Conservation (phyloP, 2,329 filamentous ascomycete genomes). For the Colletotrichum plurivorum region DNA sequence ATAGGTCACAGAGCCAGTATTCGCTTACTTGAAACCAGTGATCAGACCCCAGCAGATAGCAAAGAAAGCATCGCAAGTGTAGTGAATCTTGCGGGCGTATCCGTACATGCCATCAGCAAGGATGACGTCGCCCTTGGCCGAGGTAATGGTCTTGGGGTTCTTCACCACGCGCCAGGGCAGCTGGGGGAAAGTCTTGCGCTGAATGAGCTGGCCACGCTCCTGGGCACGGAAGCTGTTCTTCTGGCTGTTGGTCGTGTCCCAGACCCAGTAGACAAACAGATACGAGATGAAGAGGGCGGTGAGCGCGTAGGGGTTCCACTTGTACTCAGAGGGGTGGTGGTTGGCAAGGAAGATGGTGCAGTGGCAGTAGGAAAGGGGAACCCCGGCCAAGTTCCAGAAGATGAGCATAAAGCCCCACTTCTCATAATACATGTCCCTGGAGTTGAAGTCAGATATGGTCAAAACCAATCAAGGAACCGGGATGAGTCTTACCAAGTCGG, state of each 20-base stretch:
- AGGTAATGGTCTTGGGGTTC: slow-evolving; percentile 84
- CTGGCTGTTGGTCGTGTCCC: slow-evolving; percentile 93
- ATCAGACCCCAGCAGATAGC: slow-evolving; percentile 85
- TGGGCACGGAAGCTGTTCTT: slow-evolving; percentile 92
- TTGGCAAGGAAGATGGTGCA: slow-evolving; percentile 92
- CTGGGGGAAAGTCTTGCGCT: slow-evolving; percentile 88
- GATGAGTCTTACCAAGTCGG: slow-evolving; percentile 74
- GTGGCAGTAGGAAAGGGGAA: slow-evolving; percentile 93
- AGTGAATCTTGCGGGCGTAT: slow-evolving; percentile 64
- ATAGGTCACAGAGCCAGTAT: background rate
- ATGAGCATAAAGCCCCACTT: slow-evolving; percentile 99
- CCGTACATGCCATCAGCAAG: slow-evolving; percentile 89
- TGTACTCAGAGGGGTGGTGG: slow-evolving; percentile 83
- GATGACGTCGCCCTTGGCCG: slow-evolving; percentile 81
- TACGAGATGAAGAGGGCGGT: slow-evolving; percentile 78
- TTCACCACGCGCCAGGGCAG: slow-evolving; percentile 89
- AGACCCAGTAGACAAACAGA: slow-evolving; percentile 88
- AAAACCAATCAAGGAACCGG: too few relatives aligned
- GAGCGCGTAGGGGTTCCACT: slow-evolving; percentile 80
- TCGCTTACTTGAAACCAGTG: slow-evolving; percentile 74
- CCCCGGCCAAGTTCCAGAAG: slow-evolving; percentile 96
- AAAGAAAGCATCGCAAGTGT: slow-evolving; percentile 85
- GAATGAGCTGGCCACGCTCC: slow-evolving; percentile 79
- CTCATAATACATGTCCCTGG: slow-evolving; percentile 94
- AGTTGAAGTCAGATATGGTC: slow-evolving; percentile 1